Conservation (phyloP, 305 asterid genomes). For the Solanum aculeatissimum region DNA sequence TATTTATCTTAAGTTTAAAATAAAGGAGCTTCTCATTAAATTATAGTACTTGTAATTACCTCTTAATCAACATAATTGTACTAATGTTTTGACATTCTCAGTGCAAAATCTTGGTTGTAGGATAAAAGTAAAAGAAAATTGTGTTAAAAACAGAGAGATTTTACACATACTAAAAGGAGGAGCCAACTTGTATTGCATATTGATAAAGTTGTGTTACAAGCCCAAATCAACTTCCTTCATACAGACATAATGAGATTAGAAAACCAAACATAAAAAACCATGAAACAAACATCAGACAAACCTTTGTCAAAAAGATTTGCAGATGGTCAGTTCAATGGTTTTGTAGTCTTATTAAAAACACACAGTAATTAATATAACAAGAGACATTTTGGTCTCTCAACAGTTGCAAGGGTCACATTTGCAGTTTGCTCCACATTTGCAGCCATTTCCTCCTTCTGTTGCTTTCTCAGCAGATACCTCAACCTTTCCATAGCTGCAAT, state of each 20-base stretch:
- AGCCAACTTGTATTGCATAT: neutral
- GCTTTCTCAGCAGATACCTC: slow-evolving; percentile 41
- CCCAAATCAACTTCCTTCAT: neutral
- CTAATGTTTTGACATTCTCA: neutral
- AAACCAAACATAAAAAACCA: neutral
- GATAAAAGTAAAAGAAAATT: neutral
- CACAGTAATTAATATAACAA: neutral
- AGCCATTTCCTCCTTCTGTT: slow-evolving; percentile 48
- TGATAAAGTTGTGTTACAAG: neutral
- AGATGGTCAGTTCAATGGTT: neutral
- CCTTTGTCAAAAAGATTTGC: neutral
- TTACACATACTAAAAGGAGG: neutral
- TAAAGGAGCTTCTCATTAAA: neutral
- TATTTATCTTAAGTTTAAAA: neutral
- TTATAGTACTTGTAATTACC: neutral
- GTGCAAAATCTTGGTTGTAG: neutral
- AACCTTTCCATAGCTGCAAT: slow-evolving; percentile 9
- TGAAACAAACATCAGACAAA: neutral
- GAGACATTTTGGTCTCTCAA: slow-evolving; percentile 2
- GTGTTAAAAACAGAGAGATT: neutral
- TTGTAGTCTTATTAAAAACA: neutral
- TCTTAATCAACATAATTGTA: neutral
- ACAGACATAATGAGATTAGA: neutral
- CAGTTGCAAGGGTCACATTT: slow-evolving; percentile 51
- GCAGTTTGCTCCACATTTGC: slow-evolving; percentile 70